Evolutionary conservation across 2,329 filamentous ascomycete genomes (phyloP), one percentile per base, ranked within the genome.

Genomic region (Claviceps paspali): DNA sequence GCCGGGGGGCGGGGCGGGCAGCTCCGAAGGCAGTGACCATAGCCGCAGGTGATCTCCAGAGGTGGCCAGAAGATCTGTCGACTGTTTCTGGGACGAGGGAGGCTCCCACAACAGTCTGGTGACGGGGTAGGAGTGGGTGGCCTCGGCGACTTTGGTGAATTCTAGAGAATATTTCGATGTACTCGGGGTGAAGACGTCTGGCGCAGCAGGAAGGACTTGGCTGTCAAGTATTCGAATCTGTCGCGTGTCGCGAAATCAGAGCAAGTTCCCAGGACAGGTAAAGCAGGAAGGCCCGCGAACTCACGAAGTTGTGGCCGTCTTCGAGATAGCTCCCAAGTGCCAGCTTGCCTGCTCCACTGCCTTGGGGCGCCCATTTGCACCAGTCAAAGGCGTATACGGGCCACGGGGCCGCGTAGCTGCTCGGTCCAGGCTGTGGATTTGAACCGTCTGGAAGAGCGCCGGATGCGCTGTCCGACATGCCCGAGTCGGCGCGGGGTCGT

Each of bases 201-300:
- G 62, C 14, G 78, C 71, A 41, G 87, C 78, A 14, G 75, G 79
- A 6, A 71, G 65, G 47, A 88, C 72, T 45, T 92, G 81, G 30
- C 84, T 85, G 58, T 95, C 87, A 43, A 96, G 71, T 45, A 98
- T 95, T 82, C 96, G 91, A 46, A 96, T 96, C 85, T 93, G 39
- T 6, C 11, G 33, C 17, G n/a, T n/a, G n/a, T n/a, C n/a, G n/a
- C n/a, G n/a, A n/a, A 38, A 33, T 52, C 34, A 45, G 30, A 29
- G 26, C 7, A n/a, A 33, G 6, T 7, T 14, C 10, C 5, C 22
- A 15, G 12, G 8, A 23, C 11, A n/a, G 22, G 11, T 9, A 14
- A n/a, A 35, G 27, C n/a, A 12, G 23, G 28, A 23, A 18, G 22
- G 9, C 23, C 24, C 12, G 23, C 32, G 34, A 40, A 59, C 73